phyloP scores from a whole-genome alignment of 1,139 yeast species.

The Diutina ranongensis region DNA sequence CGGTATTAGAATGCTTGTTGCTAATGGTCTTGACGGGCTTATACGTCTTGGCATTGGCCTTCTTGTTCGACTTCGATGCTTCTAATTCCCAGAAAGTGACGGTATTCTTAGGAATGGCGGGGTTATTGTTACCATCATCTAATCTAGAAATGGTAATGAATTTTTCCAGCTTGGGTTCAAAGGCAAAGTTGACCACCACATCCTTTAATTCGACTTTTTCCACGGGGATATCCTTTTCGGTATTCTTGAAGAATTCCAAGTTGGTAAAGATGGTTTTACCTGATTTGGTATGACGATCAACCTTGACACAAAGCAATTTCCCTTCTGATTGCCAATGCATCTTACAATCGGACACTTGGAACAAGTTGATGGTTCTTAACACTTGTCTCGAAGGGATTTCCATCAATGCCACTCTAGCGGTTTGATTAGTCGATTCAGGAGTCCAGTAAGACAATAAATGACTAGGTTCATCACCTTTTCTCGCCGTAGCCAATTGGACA shows the following conservation, averaged over 20 bases:
- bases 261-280: conserved; percentile 87
- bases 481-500: conserved; percentile 46
- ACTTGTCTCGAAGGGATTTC: conserved; percentile 77
- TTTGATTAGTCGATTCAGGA: conserved; percentile 85
- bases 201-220: conserved; percentile 92
- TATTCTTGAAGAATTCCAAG: conserved; percentile 80
- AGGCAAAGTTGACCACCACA: conserved; percentile 75
- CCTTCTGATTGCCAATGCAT: conserved; percentile 94
- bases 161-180: conserved; percentile 93
- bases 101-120: conserved; percentile 60
- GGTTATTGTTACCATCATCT: conserved; percentile 49
- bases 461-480: conserved; percentile 41
- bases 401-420: conserved; percentile 90
- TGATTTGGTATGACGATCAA: conserved; percentile 93
- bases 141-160: conserved; percentile 68
- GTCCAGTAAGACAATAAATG: conserved; percentile 90
- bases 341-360: conserved; percentile 87
- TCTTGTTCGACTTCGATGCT: conserved; percentile 18
- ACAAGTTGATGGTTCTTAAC: conserved; percentile 82
- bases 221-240: conserved; percentile 87
- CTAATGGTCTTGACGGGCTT: conserved; percentile 35
- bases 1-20: conserved; percentile 60
- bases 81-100: conserved; percentile 82
- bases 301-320: conserved; percentile 80
- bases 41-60: conserved; percentile 18